Base-by-base conservation (phyloP, 1,284 basidiomycete species). In the Heterobasidion annosum region DNA sequence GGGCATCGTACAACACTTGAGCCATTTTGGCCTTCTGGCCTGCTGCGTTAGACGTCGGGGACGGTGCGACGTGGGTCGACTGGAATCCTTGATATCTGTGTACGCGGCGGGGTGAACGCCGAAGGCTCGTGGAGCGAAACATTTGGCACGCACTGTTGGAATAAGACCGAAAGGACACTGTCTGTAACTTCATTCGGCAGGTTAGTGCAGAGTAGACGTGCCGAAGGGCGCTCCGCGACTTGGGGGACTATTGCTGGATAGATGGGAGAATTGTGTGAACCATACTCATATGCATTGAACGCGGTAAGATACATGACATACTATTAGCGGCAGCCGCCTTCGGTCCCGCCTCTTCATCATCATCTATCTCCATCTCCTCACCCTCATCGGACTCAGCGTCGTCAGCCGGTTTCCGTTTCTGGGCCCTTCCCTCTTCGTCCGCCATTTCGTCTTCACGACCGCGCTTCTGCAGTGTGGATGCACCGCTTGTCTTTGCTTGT, bases 361-460 rank as follows among this genome's bases (percentile, higher is more conserved):
- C 85, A 57, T 90, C 87, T 63, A 93, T 88, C 67, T 91, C 88
- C 83, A 91, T 90, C 66, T 91, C 91, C 57, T 83, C 87, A 40
- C 73, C 73, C 47, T 83, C 50, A 18, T 42, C 25, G 12, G 12
- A n/a, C 46, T 50, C 82, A 50, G 80, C 82, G 52, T 84, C 81
- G 7, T 63, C 66, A 5, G 57, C 59, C 13, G 75, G 71, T 62
- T 81, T 88, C 57, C 84, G 80, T 66, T 91, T 91, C 12, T 76
- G 61, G 34, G 71, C 72, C 43, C 80, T 77, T 58, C 78, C 81
- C 55, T 71, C 77, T 44, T 79, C 79, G 16, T 73, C 71, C 18
- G 25, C 51, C 59, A 68, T 66, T 56, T 83, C 85, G 51, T 88
- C 88, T 66, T 61, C 59, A 35, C 86, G 73, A 62, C 74, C 75